Evolutionary conservation across 2,329 filamentous ascomycete species (phyloP), one percentile per base, ranked within the genome.

Genomic region (Fusarium tanahbumbuense): DNA sequence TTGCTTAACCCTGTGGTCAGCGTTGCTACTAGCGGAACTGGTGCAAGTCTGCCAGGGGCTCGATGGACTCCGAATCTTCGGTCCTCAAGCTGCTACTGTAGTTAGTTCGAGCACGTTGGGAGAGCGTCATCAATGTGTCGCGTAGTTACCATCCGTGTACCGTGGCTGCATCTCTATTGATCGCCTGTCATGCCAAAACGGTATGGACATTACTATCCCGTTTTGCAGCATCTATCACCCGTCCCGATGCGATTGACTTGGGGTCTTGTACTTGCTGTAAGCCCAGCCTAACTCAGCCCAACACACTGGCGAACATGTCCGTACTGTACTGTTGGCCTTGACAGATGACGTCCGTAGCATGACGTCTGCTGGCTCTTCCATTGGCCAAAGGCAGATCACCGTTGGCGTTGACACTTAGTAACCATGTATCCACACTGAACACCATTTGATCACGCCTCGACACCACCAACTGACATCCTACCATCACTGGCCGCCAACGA

Each of bases 301-400:
- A 67, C 54, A 49, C 57, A 71, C 60, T 49, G 52, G 45, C 57
- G 57, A 62, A 63, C 42, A 64, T 65, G 53, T 37, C 60, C 46
- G 23, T 56, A 48, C 59, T 42, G 20, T 56, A 46, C 59, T 42
- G 57, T 50, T 57, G 49, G 48, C 23, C 59, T 58, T 44, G 27
- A 57, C 67, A 60, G 61, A 70, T 75, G 73, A 75, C 71, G 73
- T 75, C 52, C 70, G 68, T 60, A 66, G 45, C 57, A 73, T 75
- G 73, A 72, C 72, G 68, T 69, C 64, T 59, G 55, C 63, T 50
- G 49, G 46, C 44, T 44, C 65, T 57, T 66, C 58, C 50, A 56
- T 67, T 74, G 70, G 66, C 52, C 49, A 66, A 45, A 49, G 25
- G 57, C 55, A 64, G 68, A 68, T 72, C 65, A 67, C 64, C 46